Evolutionary conservation across 1,139 yeast species (phyloP), one percentile per base, ranked within the genome.

Genomic region (Nakaseomyces uthaithaninus): DNA sequence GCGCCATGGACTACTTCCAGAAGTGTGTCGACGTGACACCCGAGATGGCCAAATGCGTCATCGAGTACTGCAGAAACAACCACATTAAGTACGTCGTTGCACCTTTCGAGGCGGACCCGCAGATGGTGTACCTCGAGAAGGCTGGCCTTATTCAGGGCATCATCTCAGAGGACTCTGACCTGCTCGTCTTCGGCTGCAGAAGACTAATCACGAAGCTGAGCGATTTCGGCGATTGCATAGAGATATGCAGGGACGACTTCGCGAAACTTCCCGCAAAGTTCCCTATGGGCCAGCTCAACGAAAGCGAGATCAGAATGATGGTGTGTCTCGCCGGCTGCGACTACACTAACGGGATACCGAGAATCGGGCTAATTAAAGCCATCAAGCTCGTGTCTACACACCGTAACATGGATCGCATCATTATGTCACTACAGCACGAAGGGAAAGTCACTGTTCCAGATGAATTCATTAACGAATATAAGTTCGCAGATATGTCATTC

Each of bases 101-200:
- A 0, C 99, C 99, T 0, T 93, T 87, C 58, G 99, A 93, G 63
- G 98, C 98, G 0, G 99, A 93, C 59, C 84, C 98, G 0, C 98
- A 93, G 59, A 75, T 93, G 81, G 97, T 91, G 6, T 86, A 80
- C 53, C 68, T 93, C 38, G 98, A 91, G 57, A 75, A 76, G 44
- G 51, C 65, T 0, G 93, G 93, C 0, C 43, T 75, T 1, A 93
- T 87, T 8, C 82, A 86, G 48, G 98, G 93, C 0, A 83, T 93
- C 7, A 69, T 93, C 9, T 81, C 95, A 28, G 99, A 93, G 56
- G 99, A 93, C 57, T 87, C 97, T 0, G 99, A 93, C 64, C 67
- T 93, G 49, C 67, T 93, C 33, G 73, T 93, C 2, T 93, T 91
- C 67, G 99, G 99, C 0, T 86, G 95, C 43, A 62, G 69, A 26